These are phyloP conservation scores for Pisolithus albus DNA, from an alignment of 768 basidiomycete species.

Conservation along the genomic window DNA sequence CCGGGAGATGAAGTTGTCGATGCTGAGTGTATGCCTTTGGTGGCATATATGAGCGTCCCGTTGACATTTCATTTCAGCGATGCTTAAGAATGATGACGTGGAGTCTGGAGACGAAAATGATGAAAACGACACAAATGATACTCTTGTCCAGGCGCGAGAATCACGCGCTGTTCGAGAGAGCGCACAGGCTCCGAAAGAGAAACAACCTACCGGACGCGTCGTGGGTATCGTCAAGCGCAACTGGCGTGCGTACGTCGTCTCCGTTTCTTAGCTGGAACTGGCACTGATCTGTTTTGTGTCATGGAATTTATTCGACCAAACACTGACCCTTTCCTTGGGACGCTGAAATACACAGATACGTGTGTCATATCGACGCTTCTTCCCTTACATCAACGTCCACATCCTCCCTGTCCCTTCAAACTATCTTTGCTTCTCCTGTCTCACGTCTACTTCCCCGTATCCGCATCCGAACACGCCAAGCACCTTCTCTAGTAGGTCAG, in stretches of 20 bases:
- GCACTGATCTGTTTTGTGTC: neutral
- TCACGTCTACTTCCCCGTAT: conserved; percentile 90
- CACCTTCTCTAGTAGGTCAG: conserved; percentile 78
- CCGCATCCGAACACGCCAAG: conserved; percentile 90
- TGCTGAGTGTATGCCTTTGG: conserved; percentile 61
- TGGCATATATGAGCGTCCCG: neutral
- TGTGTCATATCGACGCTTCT: conserved; percentile 89
- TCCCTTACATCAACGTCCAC: conserved; percentile 74
- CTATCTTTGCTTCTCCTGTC: conserved; percentile 91
- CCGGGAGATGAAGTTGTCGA: conserved; percentile 91
- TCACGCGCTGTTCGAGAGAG: neutral
- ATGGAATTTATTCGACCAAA: neutral
- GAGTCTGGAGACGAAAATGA: conserved; percentile 58
- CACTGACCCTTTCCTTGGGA: neutral
- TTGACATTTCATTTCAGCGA: conserved; percentile 40
- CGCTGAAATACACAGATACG: conserved; percentile 48
- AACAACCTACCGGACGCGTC: conserved; percentile 86
- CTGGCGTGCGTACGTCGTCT: conserved; percentile 76
- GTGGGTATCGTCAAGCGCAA: conserved; percentile 93
- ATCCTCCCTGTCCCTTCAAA: conserved; percentile 80
- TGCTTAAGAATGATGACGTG: conserved; percentile 81
- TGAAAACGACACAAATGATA: conserved; percentile 25
- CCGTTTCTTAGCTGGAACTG: conserved; percentile 1
- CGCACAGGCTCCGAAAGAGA: conserved; percentile 37
- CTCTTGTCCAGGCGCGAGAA: neutral